Conservation (phyloP, 805 yeast species). For the Wickerhamiella kurtzmanii region DNA sequence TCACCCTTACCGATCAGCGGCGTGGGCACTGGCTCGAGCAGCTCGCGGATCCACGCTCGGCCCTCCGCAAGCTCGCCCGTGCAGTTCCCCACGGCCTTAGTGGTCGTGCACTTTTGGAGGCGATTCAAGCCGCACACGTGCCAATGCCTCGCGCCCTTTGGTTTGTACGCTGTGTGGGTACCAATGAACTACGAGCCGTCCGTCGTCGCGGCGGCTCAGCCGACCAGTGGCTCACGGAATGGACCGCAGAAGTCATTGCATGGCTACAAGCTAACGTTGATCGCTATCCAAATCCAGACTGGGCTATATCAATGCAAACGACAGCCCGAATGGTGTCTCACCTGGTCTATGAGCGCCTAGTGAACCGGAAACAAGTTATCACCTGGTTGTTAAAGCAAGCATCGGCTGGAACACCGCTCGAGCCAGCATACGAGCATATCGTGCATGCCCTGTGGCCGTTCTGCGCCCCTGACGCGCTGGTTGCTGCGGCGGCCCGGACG, state of each 20-base stretch:
- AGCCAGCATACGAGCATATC: not conserved
- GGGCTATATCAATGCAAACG: slow-evolving; percentile 46
- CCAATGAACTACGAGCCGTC: slow-evolving; percentile 54
- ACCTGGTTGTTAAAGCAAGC: slow-evolving; percentile 34
- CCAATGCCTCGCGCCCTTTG: slow-evolving; percentile 79
- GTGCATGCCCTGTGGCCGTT: slow-evolving; percentile 1
- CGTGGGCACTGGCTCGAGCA: slow-evolving; percentile 77
- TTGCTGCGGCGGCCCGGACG: not conserved
- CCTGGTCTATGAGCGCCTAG: slow-evolving; percentile 51
- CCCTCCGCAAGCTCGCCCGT: slow-evolving; percentile 54
- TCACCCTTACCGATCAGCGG: slow-evolving; percentile 77
- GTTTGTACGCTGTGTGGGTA: slow-evolving; percentile 79
- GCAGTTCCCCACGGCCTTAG: slow-evolving; percentile 86
- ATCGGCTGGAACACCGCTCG: not conserved
- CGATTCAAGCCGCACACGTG: slow-evolving; percentile 48
- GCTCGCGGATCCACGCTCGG: slow-evolving; percentile 51
- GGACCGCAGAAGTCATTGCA: slow-evolving; percentile 75
- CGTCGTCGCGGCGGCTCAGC: slow-evolving; percentile 30
- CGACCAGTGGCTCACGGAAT: slow-evolving; percentile 55
- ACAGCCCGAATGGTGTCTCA: slow-evolving; percentile 46
- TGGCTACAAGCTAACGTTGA: not conserved
- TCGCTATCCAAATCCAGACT: slow-evolving; percentile 14
- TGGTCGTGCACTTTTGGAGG: slow-evolving; percentile 59
- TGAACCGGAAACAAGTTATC: slow-evolving; percentile 50
- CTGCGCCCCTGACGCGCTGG: not conserved